phyloP scores from a whole-genome alignment of 768 basidiomycete species.

The Clathrus columnatus region DNA sequence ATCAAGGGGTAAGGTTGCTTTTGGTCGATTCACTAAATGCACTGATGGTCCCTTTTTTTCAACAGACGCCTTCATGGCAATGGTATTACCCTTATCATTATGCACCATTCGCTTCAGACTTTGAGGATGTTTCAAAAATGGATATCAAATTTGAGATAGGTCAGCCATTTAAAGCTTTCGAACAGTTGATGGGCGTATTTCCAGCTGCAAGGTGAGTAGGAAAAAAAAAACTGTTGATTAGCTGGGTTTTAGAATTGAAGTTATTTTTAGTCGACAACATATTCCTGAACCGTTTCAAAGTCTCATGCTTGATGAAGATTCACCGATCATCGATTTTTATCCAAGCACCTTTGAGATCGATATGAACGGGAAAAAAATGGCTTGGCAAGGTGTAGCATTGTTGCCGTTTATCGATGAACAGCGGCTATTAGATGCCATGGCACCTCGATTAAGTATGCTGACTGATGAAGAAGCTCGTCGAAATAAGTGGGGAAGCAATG shows the following conservation, averaged over 20 bases:
- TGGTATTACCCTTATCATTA: slow-evolving; percentile 99
- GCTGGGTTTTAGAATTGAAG: slow-evolving; percentile 5
- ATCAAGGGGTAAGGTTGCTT: slow-evolving; percentile 73
- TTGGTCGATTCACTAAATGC: slow-evolving; percentile 7
- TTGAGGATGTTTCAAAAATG: slow-evolving; percentile 69
- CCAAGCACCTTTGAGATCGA: slow-evolving; percentile 88
- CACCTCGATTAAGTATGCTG: slow-evolving; percentile 50
- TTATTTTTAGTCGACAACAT: slow-evolving; percentile 61
- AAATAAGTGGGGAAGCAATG: slow-evolving; percentile 78
- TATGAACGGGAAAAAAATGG: slow-evolving; percentile 99
- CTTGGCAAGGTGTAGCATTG: slow-evolving; percentile 97
- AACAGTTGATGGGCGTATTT: slow-evolving; percentile 97
- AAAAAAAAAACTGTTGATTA: too few relatives aligned
- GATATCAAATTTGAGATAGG: slow-evolving; percentile 73
- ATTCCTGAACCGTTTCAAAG: slow-evolving; percentile 80
- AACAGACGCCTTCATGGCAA: slow-evolving; percentile 86
- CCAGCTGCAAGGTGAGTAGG: slow-evolving; percentile 73
- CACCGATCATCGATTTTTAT: slow-evolving; percentile 95
- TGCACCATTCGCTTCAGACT: slow-evolving; percentile 95
- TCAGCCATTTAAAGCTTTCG: slow-evolving; percentile 91
- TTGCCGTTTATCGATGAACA: slow-evolving; percentile 90
- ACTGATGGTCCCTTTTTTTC: neutral
- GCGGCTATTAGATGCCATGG: slow-evolving; percentile 80
- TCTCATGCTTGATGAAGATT: slow-evolving; percentile 80
- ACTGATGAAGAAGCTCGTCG: slow-evolving; percentile 74